Percentiles rank a stretch among this genome's conserved stretches.
These are phyloP conservation scores for Salix arbutifolia DNA, from an alignment of 345 rosid genomes.

Conservation along the genomic window DNA sequence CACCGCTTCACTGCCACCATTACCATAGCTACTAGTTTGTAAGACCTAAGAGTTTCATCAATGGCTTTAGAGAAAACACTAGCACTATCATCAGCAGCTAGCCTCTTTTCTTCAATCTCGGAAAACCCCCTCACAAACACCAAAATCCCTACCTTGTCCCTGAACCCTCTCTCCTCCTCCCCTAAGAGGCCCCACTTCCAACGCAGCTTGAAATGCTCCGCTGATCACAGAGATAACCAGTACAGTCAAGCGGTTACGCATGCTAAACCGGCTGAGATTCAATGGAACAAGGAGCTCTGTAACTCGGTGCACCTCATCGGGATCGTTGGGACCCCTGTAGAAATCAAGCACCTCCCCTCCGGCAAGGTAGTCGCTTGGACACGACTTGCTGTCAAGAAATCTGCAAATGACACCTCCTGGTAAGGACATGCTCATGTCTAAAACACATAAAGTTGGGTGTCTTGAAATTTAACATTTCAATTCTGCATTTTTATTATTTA, in stretches of 20 bases:
- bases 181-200: not conserved
- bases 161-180: not conserved
- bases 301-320: slow-evolving; percentile 57
- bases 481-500: not conserved
- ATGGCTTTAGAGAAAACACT: slow-evolving; percentile 34
- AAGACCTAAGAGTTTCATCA: not conserved
- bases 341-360: slow-evolving; percentile 50
- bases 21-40: not conserved
- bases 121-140: slow-evolving; percentile 8
- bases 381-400: slow-evolving; percentile 46
- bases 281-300: slow-evolving; percentile 57
- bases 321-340: slow-evolving; percentile 43
- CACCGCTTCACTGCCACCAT: not conserved
- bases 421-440: slow-evolving; percentile 2
- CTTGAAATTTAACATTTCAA: not conserved
- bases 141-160: slow-evolving; percentile 5
- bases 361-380: slow-evolving; percentile 63
- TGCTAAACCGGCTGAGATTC: slow-evolving; percentile 41
- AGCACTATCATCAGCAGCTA: slow-evolving; percentile 8
- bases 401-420: slow-evolving; percentile 51
- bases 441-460: not conserved
- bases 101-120: slow-evolving; percentile 2
- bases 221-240: slow-evolving; percentile 28
- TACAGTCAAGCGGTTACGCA: slow-evolving; percentile 19
- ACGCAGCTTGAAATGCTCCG: slow-evolving; percentile 32